Percentiles rank a stretch among this genome's conserved stretches.
Conservation (phyloP, 768 basidiomycete genomes). For the Lentinula raphanica region DNA sequence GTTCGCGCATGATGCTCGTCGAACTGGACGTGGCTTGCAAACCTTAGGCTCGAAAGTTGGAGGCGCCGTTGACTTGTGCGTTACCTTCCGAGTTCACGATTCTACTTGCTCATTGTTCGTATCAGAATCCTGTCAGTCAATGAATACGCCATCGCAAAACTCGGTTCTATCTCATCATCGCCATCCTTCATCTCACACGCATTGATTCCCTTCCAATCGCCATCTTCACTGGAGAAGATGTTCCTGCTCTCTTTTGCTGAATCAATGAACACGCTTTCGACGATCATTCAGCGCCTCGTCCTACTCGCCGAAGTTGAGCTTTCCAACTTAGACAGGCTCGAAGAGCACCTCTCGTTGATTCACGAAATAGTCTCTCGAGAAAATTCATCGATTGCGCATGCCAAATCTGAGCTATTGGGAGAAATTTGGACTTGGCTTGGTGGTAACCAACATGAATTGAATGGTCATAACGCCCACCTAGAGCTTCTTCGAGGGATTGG, state of each 20-base stretch:
- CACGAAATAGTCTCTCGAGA: conserved; percentile 60
- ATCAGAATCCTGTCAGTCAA: conserved; percentile 58
- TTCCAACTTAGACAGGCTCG: conserved; percentile 53
- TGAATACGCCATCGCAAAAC: conserved; percentile 55
- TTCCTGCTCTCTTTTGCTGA: conserved; percentile 45
- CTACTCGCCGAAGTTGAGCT: conserved; percentile 59
- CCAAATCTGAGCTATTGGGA: conserved; percentile 50
- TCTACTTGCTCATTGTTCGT: conserved; percentile 8
- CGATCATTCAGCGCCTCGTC: conserved; percentile 48
- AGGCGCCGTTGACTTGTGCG: no score
- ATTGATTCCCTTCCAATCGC: conserved; percentile 37
- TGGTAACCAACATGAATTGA: conserved; percentile 47
- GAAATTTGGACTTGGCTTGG: conserved; percentile 69
- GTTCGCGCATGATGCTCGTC: conserved; percentile 60
- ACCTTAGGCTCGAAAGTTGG: conserved; percentile 58
- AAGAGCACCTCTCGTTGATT: conserved; percentile 50
- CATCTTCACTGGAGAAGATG: conserved; percentile 69
- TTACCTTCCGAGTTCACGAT: no score
- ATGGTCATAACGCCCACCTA: conserved; percentile 45
- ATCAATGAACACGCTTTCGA: conserved; percentile 36
- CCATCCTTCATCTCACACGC: no score
- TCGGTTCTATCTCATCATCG: not conserved
- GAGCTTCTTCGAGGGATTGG: conserved; percentile 49
- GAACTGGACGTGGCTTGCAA: conserved; percentile 52
- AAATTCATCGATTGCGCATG: conserved; percentile 36